Evolutionary conservation across 1,139 yeast species (phyloP).

Genomic region (Hyphopichia pseudoburtonii): DNA sequence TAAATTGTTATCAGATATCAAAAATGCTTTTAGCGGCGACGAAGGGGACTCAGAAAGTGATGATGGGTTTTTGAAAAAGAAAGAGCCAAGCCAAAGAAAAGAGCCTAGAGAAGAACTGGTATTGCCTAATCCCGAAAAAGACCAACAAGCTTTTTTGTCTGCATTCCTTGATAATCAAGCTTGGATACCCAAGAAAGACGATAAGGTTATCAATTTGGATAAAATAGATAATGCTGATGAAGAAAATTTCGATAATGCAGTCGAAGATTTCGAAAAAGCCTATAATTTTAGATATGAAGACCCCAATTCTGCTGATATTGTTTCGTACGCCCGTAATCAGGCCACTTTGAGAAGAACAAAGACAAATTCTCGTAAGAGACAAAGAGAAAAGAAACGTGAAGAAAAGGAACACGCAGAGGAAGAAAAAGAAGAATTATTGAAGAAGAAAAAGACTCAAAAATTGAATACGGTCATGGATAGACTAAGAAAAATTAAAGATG

Average conservation of each 20-base stretch:
- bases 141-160: conserved; percentile 67
- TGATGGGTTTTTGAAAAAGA: conserved; percentile 7
- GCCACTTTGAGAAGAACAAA: conserved; percentile 86
- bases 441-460: conserved; percentile 73
- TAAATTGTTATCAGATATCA: conserved; percentile 72
- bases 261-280: conserved; percentile 86
- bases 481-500: conserved; percentile 72
- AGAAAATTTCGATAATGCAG: conserved; percentile 89
- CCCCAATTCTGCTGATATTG: conserved; percentile 84
- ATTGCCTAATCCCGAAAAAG: conserved; percentile 68
- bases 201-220: conserved; percentile 56
- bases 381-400: conserved; percentile 71
- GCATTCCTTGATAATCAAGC: conserved; percentile 77
- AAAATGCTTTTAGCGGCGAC: conserved; percentile 53
- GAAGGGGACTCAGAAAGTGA: conserved; percentile 8
- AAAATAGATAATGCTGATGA: conserved; percentile 65
- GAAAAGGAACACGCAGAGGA: conserved; percentile 51
- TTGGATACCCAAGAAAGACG: conserved; percentile 75
- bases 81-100: conserved; percentile 9
- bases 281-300: conserved; percentile 96
- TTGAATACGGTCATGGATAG: conserved; percentile 77
- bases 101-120: conserved; percentile 15
- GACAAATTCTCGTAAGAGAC: conserved; percentile 73
- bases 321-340: conserved; percentile 95
- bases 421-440: conserved; percentile 60